Percentiles rank a stretch among this genome's conserved stretches.
Evolutionary conservation across 495 filamentous ascomycete genomes (phyloP).

Genomic region (Tuber microsphaerosporum): DNA sequence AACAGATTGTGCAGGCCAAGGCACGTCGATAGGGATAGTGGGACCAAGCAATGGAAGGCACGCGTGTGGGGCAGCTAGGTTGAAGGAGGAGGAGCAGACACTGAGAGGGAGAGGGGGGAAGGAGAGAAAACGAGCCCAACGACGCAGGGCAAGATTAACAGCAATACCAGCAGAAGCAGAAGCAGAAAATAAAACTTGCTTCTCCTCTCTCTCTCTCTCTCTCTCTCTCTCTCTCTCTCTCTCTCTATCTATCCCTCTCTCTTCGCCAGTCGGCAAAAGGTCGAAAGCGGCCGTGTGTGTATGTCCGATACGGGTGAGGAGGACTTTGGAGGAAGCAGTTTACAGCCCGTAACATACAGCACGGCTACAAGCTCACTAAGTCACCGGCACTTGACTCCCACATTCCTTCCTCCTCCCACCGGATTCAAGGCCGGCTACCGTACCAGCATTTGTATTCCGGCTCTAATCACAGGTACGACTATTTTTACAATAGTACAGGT

Average conservation of each 20-base stretch:
- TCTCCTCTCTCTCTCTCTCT: neutral
- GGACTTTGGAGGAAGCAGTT: neutral
- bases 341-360: neutral
- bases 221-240: neutral
- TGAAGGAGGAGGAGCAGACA: neutral
- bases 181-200: neutral
- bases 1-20: slow-evolving; percentile 12
- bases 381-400: neutral
- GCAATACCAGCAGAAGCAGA: neutral
- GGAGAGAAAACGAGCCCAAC: neutral
- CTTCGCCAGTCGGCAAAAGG: neutral
- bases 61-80: neutral
- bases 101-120: neutral
- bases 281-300: neutral
- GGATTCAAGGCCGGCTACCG: slow-evolving; percentile 30
- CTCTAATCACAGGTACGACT: slow-evolving; percentile 10
- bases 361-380: neutral
- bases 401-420: slow-evolving; percentile 11
- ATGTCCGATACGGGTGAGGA: neutral
- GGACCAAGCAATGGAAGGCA: neutral
- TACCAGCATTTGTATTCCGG: slow-evolving; percentile 23
- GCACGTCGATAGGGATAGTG: neutral
- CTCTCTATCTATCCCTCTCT: neutral
- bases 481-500: neutral
- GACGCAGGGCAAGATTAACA: neutral